phyloP scores from a whole-genome alignment of 345 rosid species.

The Lepidium didymum region DNA sequence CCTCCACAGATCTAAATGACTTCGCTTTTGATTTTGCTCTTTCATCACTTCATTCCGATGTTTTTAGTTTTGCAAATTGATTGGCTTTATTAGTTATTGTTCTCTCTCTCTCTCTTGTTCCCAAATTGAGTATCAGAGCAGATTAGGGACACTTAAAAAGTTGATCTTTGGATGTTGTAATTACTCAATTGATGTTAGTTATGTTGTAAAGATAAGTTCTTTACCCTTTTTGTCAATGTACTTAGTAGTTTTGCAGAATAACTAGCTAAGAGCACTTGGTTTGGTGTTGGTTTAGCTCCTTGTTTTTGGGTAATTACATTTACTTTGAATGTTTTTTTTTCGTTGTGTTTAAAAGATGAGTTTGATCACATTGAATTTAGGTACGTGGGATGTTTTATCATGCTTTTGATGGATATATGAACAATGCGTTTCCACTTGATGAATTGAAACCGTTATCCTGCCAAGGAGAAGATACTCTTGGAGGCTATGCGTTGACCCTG shows the following conservation, averaged over 20 bases:
- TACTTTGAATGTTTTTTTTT: background rate
- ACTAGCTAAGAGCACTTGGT: background rate
- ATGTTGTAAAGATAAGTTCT: background rate
- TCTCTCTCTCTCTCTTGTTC: background rate
- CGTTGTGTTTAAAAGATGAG: background rate
- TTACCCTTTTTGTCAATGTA: background rate
- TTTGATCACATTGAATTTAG: slow-evolving; percentile 28
- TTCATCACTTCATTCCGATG: background rate
- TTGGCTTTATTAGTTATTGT: background rate
- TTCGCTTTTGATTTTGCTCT: background rate
- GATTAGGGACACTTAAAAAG: background rate
- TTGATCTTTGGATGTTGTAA: slow-evolving; percentile 2
- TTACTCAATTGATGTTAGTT: background rate
- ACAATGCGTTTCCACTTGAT: slow-evolving; percentile 90
- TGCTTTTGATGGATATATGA: slow-evolving; percentile 95
- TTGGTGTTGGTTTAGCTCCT: background rate
- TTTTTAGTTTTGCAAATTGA: background rate
- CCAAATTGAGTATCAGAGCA: background rate
- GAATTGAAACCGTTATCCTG: slow-evolving; percentile 87
- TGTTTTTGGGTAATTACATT: background rate
- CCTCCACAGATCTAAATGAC: background rate
- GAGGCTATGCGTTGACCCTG: slow-evolving; percentile 95
- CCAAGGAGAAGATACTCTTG: slow-evolving; percentile 86
- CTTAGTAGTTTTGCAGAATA: background rate
- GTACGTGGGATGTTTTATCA: slow-evolving; percentile 98